Base-by-base conservation (phyloP, 1,139 yeast species). In the Hyphopichia fennica region DNA sequence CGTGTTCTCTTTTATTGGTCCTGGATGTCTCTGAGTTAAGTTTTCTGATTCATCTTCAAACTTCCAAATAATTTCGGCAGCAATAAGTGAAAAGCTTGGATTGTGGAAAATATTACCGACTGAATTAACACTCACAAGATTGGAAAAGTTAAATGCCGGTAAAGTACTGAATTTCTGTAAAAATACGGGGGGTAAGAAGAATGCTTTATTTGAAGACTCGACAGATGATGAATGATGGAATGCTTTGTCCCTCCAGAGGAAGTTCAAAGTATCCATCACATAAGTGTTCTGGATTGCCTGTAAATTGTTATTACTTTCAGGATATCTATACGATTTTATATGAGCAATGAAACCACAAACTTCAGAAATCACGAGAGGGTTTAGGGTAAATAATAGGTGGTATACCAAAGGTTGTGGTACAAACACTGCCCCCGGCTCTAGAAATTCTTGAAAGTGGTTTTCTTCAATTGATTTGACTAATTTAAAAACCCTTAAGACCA, bases 261-360 rank as follows among this genome's bases (percentile, higher is more conserved):
- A 67, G 46, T 84, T 84, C 40, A 86, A 72, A 7, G 78, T 53
- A 54, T 84, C 90, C 69, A 81, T 70, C 8, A 83, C 76, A 45
- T 74, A 77, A 0, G 78, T 63, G 43, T 82, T 81, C 41, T 79
- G 82, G 5, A 75, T 41, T n/a, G 51, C 49, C 35, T 72, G 69
- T 23, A 59, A 51, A 7, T 52, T 47, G 5, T 60, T 57, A 11
- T 57, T 52, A 1, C 29, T 18, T n/a, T 43, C 46, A 4, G 51
- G 32, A 42, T 61, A 56, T 2, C 45, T 40, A 39, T 56, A 62
- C 25, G 46, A 50, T 47, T 81, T 81, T 38, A 76, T 61, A 39
- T 60, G 61, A 2, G 77, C 65, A 17, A 84, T 57, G 53, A 75
- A 79, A 2, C 70, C 72, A 54, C 87, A 78, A 1, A 72, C 44